Evolutionary conservation across 352 stramenopile genomes (phyloP), one percentile per base, ranked within the genome.

Genomic region (Pythium plurisporium): DNA sequence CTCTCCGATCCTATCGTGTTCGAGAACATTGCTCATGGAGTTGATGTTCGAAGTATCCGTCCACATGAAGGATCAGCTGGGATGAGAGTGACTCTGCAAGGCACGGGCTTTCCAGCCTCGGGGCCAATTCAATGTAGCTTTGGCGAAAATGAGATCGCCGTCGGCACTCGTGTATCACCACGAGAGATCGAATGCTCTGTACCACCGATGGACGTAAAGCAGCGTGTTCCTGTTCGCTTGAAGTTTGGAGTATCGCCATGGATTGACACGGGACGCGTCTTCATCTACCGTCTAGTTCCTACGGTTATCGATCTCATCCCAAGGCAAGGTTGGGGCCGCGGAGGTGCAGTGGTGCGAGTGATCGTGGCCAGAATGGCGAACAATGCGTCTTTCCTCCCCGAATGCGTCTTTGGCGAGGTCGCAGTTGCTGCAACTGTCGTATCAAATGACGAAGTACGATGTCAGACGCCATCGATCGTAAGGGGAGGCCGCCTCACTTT

Each of bases 391-490:
- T 27, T 46, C 3, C 17, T 55, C 2, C 41, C 38, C 20, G 52
- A 64, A 6, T 73, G 65, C 41, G 5, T 69, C 6, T 72, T 72
- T 59, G 54, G 51, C 20, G 45, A 55, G 12, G 14, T 38, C 3
- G 43, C 20, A 1, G n/a, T 55, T 5, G 20, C 50, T 3, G 65
- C 57, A 8, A 45, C 52, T 0, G 53, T 71, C 4, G 20, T 55
- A 5, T 60, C 54, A 0, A 11, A 42, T 15, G 10, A 31, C 42
- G 36, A 66, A 15, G 27, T 63, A 4, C 44, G 17, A 12, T 73
- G 59, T 23, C 42, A 7, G 10, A 41, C 41, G 0, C 60, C 51
- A n/a, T 41, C 55, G 0, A 20, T 63, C 2, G 15, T 44, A 1
- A 22, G 15, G n/a, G 50, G 36, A 9, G 20, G 7, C 4, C 36